phyloP scores from a whole-genome alignment of 2,329 filamentous ascomycete genomes.

The Claviceps cyperi region DNA sequence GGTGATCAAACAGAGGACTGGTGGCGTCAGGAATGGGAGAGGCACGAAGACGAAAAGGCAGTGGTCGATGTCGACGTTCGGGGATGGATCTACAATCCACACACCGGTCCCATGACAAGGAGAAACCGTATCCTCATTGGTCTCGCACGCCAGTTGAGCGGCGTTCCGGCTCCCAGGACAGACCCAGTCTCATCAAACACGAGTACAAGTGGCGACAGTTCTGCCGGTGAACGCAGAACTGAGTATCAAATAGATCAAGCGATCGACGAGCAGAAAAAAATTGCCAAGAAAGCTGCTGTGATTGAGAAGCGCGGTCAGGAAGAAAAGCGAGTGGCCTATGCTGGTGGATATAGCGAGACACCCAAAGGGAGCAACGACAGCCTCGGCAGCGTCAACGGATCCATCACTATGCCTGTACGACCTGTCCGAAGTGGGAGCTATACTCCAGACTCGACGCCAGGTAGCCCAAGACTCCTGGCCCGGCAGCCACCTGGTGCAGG shows the following conservation, averaged over 20 bases:
- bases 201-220: slow-evolving; percentile 5
- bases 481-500: slow-evolving; percentile 23
- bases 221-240: slow-evolving; percentile 9
- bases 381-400: slow-evolving; percentile 14
- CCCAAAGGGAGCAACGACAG: slow-evolving; percentile 31
- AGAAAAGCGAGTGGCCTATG: slow-evolving; percentile 55
- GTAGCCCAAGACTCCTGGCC: slow-evolving; percentile 27
- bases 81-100: slow-evolving; percentile 87
- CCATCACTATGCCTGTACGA: slow-evolving; percentile 8
- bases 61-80: slow-evolving; percentile 88
- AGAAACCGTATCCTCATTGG: slow-evolving; percentile 80
- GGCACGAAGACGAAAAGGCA: slow-evolving; percentile 66
- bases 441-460: slow-evolving; percentile 25
- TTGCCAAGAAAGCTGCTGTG: slow-evolving; percentile 59
- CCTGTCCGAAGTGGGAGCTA: slow-evolving; percentile 18
- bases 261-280: slow-evolving; percentile 45
- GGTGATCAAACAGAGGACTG: slow-evolving; percentile 43
- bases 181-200: slow-evolving; percentile 14
- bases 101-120: slow-evolving; percentile 68
- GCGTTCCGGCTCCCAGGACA: slow-evolving; percentile 55
- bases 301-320: slow-evolving; percentile 59
- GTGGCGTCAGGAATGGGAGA: slow-evolving; percentile 67
- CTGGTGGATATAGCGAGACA: slow-evolving; percentile 59
- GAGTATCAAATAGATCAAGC: slow-evolving; percentile 27
- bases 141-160: slow-evolving; percentile 74